A percentile compares a stretch with the other conserved stretches of the same genome.
Conservation (phyloP, 768 basidiomycete species). For the Lenzites betulinus region DNA sequence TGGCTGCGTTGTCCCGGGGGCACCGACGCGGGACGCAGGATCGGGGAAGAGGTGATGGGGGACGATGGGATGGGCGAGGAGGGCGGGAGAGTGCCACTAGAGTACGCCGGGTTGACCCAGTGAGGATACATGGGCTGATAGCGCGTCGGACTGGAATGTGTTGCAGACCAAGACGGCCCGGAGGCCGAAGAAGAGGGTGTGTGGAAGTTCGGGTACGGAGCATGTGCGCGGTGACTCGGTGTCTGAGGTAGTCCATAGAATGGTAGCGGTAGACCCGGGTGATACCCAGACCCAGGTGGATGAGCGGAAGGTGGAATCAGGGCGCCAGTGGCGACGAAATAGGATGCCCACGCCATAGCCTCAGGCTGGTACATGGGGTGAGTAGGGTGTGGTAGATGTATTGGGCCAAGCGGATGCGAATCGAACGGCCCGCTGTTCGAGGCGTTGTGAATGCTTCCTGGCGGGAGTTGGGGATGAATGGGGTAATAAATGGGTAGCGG, state of each 20-base stretch:
- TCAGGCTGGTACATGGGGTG: neutral
- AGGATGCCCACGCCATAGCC: constrained; percentile 40
- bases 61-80: constrained; percentile 48
- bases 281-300: constrained; percentile 12
- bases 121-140: constrained; percentile 40
- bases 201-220: constrained; percentile 18
- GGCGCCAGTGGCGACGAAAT: constrained; percentile 36
- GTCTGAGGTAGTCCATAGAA: constrained; percentile 18
- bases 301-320: constrained; percentile 23
- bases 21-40: constrained; percentile 18
- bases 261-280: constrained; percentile 12
- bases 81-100: constrained; percentile 52
- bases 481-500: neutral
- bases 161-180: constrained; percentile 21
- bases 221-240: constrained; percentile 19
- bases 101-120: constrained; percentile 46
- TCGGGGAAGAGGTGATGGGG: constrained; percentile 30
- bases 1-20: constrained; percentile 47
- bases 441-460: neutral
- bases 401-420: no score
- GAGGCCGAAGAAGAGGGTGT: constrained; percentile 32
- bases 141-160: constrained; percentile 41
- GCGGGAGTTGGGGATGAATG: neutral
- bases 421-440: neutral
- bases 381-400: no score